These are phyloP conservation scores for Tranzscheliella williamsii DNA, from an alignment of 1,284 basidiomycete genomes.

Conservation along the genomic window DNA sequence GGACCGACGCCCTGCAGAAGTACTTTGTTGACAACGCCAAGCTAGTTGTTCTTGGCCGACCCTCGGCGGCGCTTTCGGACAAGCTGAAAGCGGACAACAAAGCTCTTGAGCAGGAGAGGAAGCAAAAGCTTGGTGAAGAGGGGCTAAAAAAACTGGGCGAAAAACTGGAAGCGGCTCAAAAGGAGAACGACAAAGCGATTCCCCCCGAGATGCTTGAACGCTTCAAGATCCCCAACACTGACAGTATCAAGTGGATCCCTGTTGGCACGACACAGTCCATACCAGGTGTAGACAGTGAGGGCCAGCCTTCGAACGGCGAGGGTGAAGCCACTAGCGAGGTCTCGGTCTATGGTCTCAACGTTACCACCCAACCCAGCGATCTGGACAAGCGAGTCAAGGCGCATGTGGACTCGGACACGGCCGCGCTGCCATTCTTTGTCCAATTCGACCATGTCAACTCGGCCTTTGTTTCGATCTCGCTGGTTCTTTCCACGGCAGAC, in stretches of 20 bases:
- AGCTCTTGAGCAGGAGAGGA: constrained; percentile 73
- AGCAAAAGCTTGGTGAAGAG: constrained; percentile 73
- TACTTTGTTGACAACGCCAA: constrained; percentile 62
- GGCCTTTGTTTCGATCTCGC: constrained; percentile 75
- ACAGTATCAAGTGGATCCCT: constrained; percentile 90
- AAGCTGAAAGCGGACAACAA: constrained; percentile 82
- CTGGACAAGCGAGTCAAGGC: constrained; percentile 64
- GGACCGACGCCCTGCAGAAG: constrained; percentile 79
- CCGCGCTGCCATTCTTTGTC: constrained; percentile 79
- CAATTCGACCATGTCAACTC: constrained; percentile 79
- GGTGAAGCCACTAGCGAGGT: not conserved
- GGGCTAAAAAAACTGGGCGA: constrained; percentile 76
- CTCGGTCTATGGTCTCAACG: constrained; percentile 16
- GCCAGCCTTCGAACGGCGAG: not conserved
- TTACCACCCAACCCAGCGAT: constrained; percentile 39
- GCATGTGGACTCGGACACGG: constrained; percentile 74
- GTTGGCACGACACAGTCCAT: constrained; percentile 70
- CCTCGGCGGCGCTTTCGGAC: constrained; percentile 81
- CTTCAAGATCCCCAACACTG: constrained; percentile 71
- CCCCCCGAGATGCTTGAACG: constrained; percentile 76
- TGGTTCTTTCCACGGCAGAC: constrained; percentile 70
- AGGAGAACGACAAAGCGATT: constrained; percentile 81
- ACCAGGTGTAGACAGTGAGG: constrained; percentile 3
- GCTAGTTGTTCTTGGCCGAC: constrained; percentile 75
- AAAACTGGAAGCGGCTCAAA: constrained; percentile 79